Base-by-base conservation (phyloP, 2,329 filamentous ascomycete species). In the Ophiostoma himal-ulmi region DNA sequence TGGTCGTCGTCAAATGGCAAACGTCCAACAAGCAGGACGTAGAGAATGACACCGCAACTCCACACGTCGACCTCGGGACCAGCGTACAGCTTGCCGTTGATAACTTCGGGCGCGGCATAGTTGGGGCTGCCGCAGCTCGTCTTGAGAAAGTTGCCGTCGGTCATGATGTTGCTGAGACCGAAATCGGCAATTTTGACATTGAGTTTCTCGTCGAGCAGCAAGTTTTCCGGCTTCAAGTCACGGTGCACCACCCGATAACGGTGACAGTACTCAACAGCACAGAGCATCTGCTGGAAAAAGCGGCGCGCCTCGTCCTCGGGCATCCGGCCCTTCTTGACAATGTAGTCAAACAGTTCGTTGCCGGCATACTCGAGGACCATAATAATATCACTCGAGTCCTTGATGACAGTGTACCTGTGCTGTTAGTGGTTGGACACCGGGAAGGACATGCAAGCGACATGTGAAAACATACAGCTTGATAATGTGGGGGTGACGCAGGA, bases 141-240 rank as follows among this genome's bases (percentile, higher is more conserved):
- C 82, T 97, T 98, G 76, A 99, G 87, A 78, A 99, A 99, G 79
- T 99, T 99, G 36, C 95, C 95, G 78, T 99, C 95, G 0, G 95
- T 98, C 95, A 99, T 99, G 81, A 99, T 99, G 79, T 99, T 99
- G 83, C 94, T 98, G 71, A 99, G 84, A 71, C 95, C 95, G 75
- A 99, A 99, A 81, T 99, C 95, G 76, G 95, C 95, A 82, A 99
- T 99, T 83, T 99, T 99, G 81, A 99, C 94, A 77, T 99, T 97
- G 77, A 97, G 90, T 72, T 96, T 90, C 74, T 96, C 92, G 81
- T 99, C 95, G 68, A 99, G 88, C 62, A 99, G 86, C 67, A 99
- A 82, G 78, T 99, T 99, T 83, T 99, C 95, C 11, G 95, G 95
- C 80, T 99, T 99, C 73, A 99, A 82, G 79, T 99, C 95, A 79